These are phyloP conservation scores for Penicillium sp. DNA, from an alignment of 2,329 filamentous ascomycete species.

Conservation along the genomic window DNA sequence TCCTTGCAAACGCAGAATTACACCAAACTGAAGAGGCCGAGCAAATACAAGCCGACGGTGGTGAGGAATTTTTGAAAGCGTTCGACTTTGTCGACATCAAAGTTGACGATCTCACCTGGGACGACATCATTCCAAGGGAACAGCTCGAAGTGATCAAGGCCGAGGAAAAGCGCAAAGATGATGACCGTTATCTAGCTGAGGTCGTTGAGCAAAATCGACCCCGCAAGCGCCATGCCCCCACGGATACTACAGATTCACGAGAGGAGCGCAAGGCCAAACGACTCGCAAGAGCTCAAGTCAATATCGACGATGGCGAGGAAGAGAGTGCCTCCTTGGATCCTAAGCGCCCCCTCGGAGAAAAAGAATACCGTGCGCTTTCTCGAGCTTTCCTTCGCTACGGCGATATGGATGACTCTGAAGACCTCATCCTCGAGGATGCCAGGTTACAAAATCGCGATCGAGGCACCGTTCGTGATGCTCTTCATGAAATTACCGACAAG, in stretches of 20 bases:
- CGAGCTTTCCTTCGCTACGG: slow-evolving; percentile 88
- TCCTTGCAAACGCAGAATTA: slow-evolving; percentile 93
- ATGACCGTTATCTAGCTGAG: slow-evolving; percentile 77
- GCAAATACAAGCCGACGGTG: slow-evolving; percentile 90
- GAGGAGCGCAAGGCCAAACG: slow-evolving; percentile 69
- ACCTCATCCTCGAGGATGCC: slow-evolving; percentile 84
- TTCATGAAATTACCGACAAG: slow-evolving; percentile 74
- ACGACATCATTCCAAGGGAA: slow-evolving; percentile 95
- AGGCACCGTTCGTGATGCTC: slow-evolving; percentile 71
- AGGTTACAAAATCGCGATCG: slow-evolving; percentile 78
- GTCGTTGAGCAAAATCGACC: slow-evolving; percentile 83
- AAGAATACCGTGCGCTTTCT: slow-evolving; percentile 89
- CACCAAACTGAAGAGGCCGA: slow-evolving; percentile 95
- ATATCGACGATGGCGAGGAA: slow-evolving; percentile 66
- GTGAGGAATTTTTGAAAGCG: slow-evolving; percentile 87
- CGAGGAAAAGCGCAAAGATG: slow-evolving; percentile 78
- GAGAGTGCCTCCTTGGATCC: slow-evolving; percentile 69
- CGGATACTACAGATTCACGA: slow-evolving; percentile 52
- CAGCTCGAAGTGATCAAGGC: slow-evolving; percentile 88
- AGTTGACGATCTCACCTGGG: slow-evolving; percentile 89
- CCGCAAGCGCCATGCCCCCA: slow-evolving; percentile 65
- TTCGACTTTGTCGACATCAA: slow-evolving; percentile 97
- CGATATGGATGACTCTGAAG: slow-evolving; percentile 79
- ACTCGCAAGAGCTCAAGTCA: slow-evolving; percentile 62
- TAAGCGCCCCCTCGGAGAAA: slow-evolving; percentile 82